A percentile compares a stretch with the other conserved stretches of the same genome.
Conservation (phyloP, 306 rosid species). For the Cyclanthera cordifolia region DNA sequence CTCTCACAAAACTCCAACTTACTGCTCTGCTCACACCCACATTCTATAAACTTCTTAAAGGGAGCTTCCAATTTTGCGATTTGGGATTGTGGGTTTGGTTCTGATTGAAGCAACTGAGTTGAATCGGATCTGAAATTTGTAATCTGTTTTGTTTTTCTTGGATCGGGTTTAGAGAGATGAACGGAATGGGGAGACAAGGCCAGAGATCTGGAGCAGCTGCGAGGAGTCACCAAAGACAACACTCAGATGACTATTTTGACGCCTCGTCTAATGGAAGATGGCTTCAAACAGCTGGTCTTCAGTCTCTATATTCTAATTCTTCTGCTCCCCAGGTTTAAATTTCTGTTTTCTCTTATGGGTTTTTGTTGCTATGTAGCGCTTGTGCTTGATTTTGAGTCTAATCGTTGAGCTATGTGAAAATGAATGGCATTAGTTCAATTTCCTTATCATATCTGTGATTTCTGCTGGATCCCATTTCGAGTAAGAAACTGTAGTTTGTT, state of each 20-base stretch:
- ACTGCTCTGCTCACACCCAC: constrained; percentile 14
- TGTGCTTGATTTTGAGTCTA: background rate
- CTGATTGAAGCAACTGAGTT: constrained; percentile 10
- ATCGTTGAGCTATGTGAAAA: background rate
- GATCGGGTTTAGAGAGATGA: constrained; percentile 36
- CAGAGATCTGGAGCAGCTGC: constrained; percentile 77
- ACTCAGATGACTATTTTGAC: constrained; percentile 71
- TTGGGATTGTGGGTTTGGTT: constrained; percentile 6
- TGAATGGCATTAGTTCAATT: background rate
- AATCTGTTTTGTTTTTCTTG: background rate
- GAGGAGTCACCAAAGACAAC: constrained; percentile 80
- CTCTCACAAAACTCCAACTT: constrained; percentile 1
- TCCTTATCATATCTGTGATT: background rate
- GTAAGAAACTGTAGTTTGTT: background rate
- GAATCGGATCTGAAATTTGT: background rate
- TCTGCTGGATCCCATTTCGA: constrained; percentile 8
- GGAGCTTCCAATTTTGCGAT: constrained; percentile 5
- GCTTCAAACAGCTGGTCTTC: constrained; percentile 97
- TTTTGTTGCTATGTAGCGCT: background rate
- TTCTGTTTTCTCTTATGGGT: background rate
- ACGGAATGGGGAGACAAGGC: constrained; percentile 78
- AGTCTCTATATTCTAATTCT: constrained; percentile 61
- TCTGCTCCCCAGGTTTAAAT: constrained; percentile 54
- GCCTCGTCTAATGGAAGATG: constrained; percentile 47
- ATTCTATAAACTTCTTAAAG: constrained; percentile 1